Evolutionary conservation across 2,329 filamentous ascomycete species (phyloP), one percentile per base, ranked within the genome.

Genomic region (Trichoderma hamatum): DNA sequence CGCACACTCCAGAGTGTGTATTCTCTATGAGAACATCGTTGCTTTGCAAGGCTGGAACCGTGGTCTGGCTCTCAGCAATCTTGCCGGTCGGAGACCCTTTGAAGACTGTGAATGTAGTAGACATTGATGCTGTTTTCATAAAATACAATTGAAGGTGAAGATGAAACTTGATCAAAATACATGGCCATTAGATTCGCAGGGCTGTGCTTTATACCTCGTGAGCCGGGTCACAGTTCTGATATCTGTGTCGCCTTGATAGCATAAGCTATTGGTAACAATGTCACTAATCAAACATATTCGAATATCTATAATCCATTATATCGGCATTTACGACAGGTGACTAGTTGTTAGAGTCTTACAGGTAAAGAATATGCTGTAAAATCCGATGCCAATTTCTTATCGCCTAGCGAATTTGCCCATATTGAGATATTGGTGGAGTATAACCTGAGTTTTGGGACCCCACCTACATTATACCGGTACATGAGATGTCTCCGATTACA

Each of bases 11-110:
- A 26, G 59, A 62, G 3, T 62, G 59, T 9, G 59, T 62, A 34
- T 62, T 62, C 5, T 62, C 46, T 34, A 62, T 62, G 11, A 62
- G 30, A 34, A 62, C 59, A n/a, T 62, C 19, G 9, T 62, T 32
- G n/a, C 59, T 62, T n/a, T 34, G 59, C 28, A 62, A 34, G 28
- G 59, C 43, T 30, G 59, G 43, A 24, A 51, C n/a, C 14, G 59
- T 62, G 6, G 59, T 62, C 26, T 62, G 39, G 59, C 59, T 34
- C 43, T 62, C 43, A n/a, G 13, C 46, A 14, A 62, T 51, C n/a
- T 51, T 51, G 26, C 24, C 36, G 5, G 59, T 24, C 13, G 43
- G 28, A 34, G 59, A 62, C 6, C 59, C 59, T 51, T 62, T 62
- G 59, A 62, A 51, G 43, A 51, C 59, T 34, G 59, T 62, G 9